Evolutionary conservation across 2,329 filamentous ascomycete genomes (phyloP).

Genomic region (Colletotrichum trifolii): DNA sequence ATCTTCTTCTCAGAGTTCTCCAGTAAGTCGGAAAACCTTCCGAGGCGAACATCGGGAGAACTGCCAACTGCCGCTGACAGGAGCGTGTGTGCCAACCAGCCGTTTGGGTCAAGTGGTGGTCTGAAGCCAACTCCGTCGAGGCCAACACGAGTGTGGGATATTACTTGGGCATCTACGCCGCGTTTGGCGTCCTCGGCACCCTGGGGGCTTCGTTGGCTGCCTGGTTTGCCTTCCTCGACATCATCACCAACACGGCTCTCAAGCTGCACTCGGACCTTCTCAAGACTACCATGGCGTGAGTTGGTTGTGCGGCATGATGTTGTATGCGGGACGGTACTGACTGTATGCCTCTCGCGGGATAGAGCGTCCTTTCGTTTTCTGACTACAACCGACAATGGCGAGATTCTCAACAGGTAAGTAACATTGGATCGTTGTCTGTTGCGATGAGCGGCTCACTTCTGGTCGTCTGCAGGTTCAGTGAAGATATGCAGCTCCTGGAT

Average conservation of each 20-base stretch:
- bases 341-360: too few relatives aligned
- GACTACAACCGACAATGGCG: background rate
- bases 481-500: constrained; percentile 12
- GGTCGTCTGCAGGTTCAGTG: constrained; percentile 26
- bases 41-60: too few relatives aligned
- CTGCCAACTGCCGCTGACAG: too few relatives aligned
- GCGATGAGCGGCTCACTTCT: constrained; percentile 14
- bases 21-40: constrained; percentile 9
- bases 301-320: too few relatives aligned
- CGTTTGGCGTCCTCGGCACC: background rate
- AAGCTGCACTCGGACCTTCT: too few relatives aligned
- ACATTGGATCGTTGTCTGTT: background rate
- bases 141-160: constrained; percentile 6
- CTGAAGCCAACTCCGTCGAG: constrained; percentile 3
- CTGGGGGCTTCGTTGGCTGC: background rate
- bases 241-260: too few relatives aligned
- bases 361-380: too few relatives aligned
- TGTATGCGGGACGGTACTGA: too few relatives aligned
- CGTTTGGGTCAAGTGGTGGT: constrained; percentile 28
- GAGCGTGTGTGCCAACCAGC: background rate
- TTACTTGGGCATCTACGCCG: constrained; percentile 19
- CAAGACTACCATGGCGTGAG: too few relatives aligned
- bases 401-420: background rate
- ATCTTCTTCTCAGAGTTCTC: constrained; percentile 31
- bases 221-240: too few relatives aligned